Percentiles rank a stretch among this genome's conserved stretches.
Conservation (phyloP, 2,329 filamentous ascomycete genomes). For the Aschersonia sp. region DNA sequence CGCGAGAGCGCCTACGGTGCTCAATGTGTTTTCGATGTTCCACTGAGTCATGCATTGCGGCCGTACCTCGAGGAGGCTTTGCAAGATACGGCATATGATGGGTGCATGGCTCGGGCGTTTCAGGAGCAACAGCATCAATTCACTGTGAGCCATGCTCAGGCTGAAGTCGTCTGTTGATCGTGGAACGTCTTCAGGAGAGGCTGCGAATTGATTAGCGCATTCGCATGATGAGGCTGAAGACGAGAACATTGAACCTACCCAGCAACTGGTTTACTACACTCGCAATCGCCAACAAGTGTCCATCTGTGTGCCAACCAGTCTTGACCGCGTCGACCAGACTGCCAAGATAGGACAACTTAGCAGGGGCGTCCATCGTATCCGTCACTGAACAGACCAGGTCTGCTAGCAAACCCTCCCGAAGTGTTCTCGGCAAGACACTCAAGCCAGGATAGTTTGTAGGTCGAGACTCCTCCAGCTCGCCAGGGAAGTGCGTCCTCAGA, state of each 20-base stretch:
- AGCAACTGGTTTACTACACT: conserved; percentile 24
- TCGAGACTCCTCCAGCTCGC: conserved; percentile 15
- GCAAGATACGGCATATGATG: conserved; percentile 25
- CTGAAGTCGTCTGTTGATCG: conserved; percentile 16
- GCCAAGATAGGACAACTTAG: conserved; percentile 23
- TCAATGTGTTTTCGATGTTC: conserved; percentile 40
- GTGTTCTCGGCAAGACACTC: conserved; percentile 12
- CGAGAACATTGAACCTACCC: conserved; percentile 12
- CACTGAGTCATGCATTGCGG: conserved; percentile 39
- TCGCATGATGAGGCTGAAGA: neutral
- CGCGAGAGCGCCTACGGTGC: conserved; percentile 24
- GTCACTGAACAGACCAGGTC: conserved; percentile 17
- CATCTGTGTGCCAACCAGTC: conserved; percentile 16
- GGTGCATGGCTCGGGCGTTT: conserved; percentile 17
- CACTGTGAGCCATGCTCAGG: conserved; percentile 26
- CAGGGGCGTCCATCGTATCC: conserved; percentile 14
- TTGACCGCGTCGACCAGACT: conserved; percentile 19
- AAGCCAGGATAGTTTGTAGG: conserved; percentile 19
- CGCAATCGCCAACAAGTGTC: conserved; percentile 29
- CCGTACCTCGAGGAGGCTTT: conserved; percentile 33
- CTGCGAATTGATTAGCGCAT: conserved; percentile 10
- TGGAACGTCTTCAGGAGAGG: conserved; percentile 13
- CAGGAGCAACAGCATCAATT: conserved; percentile 21
- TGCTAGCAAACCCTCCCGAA: conserved; percentile 17
- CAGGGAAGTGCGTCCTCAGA: conserved; percentile 21